Base-by-base conservation (phyloP, 768 basidiomycete genomes). In the Xerocomus brunneocitrinus region DNA sequence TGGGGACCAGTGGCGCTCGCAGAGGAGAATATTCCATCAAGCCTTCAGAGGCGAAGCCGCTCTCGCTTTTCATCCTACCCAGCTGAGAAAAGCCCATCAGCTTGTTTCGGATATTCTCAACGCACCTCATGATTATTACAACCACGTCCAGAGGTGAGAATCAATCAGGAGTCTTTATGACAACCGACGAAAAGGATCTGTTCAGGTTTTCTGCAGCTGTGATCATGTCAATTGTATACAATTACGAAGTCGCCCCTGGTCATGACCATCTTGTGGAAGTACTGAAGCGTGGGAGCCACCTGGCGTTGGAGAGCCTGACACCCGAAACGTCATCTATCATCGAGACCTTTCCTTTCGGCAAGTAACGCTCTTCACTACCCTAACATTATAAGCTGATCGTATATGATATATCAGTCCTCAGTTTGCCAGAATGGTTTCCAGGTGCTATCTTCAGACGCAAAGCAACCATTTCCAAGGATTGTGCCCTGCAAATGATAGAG, bases 201-300 rank as follows among this genome's bases (percentile, higher is more conserved):
- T 47, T 5, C 40, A 73, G 74, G 50, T 60, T 66, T 35, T 62
- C 72, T 8, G 67, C 73, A 10, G 62, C 72, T 1, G 66, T 75
- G 2, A 66, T 75, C 40, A 62, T 78, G 51, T 68, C 71, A n/a
- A 63, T 78, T 12, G 66, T 72, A 12, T 79, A 79, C 39, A 77
- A 75, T n/a, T 66, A 70, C 13, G 58, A 70, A 8, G 66, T 75
- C 8, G 67, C 65, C 14, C 62, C 71, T 9, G 55, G 65, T 34
- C 67, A 67, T 0, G 76, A 76, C 45, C 62, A 66, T 30, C 71
- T 74, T 53, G 68, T 77, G 13, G 56, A 69, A 8, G 56, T 75
- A 3, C 71, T 74, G 3, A 71, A 76, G 39, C 60, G 63, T 12
- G 73, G 73, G 4, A 39, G 69, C 3, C 4, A 32, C 13, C n/a